Base-by-base conservation (phyloP, 176 grass and related monocot genomes). In the Dendrocalamus sinicus region DNA sequence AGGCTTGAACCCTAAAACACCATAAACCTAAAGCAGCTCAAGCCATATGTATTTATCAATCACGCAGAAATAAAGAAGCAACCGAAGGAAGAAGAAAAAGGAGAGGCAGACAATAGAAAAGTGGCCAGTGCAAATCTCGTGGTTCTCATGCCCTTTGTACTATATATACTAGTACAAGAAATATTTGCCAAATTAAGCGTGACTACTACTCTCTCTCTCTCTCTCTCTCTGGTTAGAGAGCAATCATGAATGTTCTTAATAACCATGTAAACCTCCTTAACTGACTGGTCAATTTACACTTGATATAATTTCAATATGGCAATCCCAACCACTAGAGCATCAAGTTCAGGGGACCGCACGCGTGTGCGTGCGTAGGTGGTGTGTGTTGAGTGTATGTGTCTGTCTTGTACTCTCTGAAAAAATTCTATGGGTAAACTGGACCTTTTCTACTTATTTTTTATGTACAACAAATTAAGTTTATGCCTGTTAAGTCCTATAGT, bases 91-190 rank as follows among this genome's bases (percentile, higher is more conserved):
- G 9, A 23, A 52, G 6, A 47, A 81, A 81, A 75, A 87, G 20
- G 12, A 41, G 24, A 12, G 53, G 48, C 6, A 37, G 46, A 37
- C 2, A 79, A 73, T 53, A 44, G 22, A 47, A 66, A 78, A 55
- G 45, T 35, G 44, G 9, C 8, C 64, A 19, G 15, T 54, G 35
- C 57, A 79, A 84, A 71, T 88, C 66, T 39, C 44, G 41, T 83
- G 72, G 79, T 82, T 76, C 28, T 58, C 4, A 40, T 82, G 58
- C 37, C 4, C 9, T 43, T 43, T 66, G n/a, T 39, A 5, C 22
- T 11, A 37, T 23, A 37, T 23, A 19, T 54, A 17, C 16, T 54
- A 19, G 52, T 54, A 19, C 9, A 58, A 22, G 54, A 22, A 57
- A 57, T 20, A 57, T 57, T 57, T 20, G 53, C 2, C 53, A 20